These are phyloP conservation scores for Nemania sp. DNA, from an alignment of 2,329 filamentous ascomycete species.

Conservation along the genomic window DNA sequence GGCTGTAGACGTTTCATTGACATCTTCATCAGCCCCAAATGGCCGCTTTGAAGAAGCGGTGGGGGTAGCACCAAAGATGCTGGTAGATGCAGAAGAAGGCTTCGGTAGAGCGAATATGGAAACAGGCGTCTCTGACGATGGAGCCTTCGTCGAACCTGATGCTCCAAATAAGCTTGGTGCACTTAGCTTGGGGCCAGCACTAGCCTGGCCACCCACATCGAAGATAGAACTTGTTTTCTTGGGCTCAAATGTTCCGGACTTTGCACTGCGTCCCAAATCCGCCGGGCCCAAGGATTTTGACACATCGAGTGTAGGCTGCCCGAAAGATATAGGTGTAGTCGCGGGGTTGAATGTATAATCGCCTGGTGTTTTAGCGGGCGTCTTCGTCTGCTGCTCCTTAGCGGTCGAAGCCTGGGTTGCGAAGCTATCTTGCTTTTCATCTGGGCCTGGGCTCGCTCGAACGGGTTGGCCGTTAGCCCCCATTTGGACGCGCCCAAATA, in stretches of 20 bases:
- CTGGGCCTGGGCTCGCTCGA: slow-evolving; percentile 43
- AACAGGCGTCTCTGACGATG: slow-evolving; percentile 36
- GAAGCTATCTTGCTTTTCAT: slow-evolving; percentile 36
- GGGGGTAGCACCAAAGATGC: slow-evolving; percentile 36
- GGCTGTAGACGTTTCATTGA: slow-evolving; percentile 23
- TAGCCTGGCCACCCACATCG: slow-evolving; percentile 30
- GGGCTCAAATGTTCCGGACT: slow-evolving; percentile 47
- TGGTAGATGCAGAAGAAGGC: slow-evolving; percentile 30
- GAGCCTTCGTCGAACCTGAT: slow-evolving; percentile 39
- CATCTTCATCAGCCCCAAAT: slow-evolving; percentile 31
- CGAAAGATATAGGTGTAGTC: slow-evolving; percentile 50
- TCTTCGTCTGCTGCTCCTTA: slow-evolving; percentile 39
- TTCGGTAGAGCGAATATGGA: slow-evolving; percentile 45
- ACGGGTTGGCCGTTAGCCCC: slow-evolving; percentile 51
- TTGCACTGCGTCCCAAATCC: slow-evolving; percentile 39
- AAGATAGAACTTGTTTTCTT: slow-evolving; percentile 45
- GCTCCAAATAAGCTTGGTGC: slow-evolving; percentile 42
- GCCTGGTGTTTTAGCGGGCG: slow-evolving; percentile 49
- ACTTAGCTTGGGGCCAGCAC: slow-evolving; percentile 26
- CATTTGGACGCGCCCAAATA: slow-evolving; percentile 51
- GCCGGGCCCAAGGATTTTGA: slow-evolving; percentile 23
- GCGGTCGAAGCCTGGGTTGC: slow-evolving; percentile 33
- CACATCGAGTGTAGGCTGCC: slow-evolving; percentile 27
- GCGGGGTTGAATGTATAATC: slow-evolving; percentile 51
- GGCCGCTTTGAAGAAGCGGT: slow-evolving; percentile 7